Percentiles rank a stretch among this genome's conserved stretches.
Conservation (phyloP, 345 rosid species). For the Odontarrhena argentea region DNA sequence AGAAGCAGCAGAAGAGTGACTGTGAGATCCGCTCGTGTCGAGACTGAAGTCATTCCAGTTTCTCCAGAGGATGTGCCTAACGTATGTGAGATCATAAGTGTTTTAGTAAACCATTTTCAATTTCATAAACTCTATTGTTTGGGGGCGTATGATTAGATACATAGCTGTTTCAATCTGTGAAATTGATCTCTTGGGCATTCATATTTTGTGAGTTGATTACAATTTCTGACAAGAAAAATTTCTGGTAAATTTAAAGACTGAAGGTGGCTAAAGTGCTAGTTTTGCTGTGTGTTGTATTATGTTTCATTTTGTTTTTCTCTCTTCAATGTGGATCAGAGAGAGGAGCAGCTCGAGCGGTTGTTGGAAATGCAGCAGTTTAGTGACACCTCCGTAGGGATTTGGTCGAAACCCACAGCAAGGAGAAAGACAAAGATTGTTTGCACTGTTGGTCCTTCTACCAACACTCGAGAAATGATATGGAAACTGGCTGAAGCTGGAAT, state of each 20-base stretch:
- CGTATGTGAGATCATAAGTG: slow-evolving; percentile 36
- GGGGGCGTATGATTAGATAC: not conserved
- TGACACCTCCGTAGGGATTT: slow-evolving; percentile 67
- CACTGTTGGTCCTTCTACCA: slow-evolving; percentile 94
- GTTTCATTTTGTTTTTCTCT: not conserved
- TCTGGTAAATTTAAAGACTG: too few species aligned
- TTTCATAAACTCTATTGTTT: not conserved
- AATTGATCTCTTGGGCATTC: not conserved
- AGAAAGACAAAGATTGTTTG: slow-evolving; percentile 98
- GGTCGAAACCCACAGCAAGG: slow-evolving; percentile 80
- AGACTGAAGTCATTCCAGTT: slow-evolving; percentile 68
- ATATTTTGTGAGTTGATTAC: not conserved
- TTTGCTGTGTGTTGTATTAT: too few species aligned
- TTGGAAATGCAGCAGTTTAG: slow-evolving; percentile 60
- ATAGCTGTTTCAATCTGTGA: not conserved
- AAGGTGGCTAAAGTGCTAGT: too few species aligned
- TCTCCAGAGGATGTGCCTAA: slow-evolving; percentile 65
- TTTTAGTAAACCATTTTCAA: too few species aligned
- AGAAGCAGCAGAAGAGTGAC: slow-evolving; percentile 42
- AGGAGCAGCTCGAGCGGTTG: slow-evolving; percentile 52
- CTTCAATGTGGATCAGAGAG: slow-evolving; percentile 43
- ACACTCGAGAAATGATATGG: slow-evolving; percentile 97
- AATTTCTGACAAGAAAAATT: not conserved
- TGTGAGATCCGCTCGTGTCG: slow-evolving; percentile 56
- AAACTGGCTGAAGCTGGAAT: slow-evolving; percentile 97